These are phyloP conservation scores for Pseudonitzschia multiseries DNA, from an alignment of 108 stramenopile species.

Conservation along the genomic window DNA sequence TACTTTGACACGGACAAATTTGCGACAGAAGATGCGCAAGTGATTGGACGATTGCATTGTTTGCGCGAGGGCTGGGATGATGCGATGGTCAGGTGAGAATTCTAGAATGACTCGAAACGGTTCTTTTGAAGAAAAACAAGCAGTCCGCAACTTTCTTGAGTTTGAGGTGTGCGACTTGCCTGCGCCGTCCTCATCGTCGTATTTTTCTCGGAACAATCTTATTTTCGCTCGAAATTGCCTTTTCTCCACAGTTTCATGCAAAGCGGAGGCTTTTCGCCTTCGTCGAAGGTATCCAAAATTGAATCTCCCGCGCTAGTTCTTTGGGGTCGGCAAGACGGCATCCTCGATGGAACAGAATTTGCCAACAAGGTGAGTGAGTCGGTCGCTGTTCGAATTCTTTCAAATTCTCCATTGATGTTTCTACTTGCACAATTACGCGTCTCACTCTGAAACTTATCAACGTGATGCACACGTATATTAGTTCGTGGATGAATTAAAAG, in stretches of 20 bases:
- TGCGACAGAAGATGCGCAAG: conserved; percentile 89
- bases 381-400: not conserved
- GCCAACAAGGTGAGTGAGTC: conserved; percentile 50
- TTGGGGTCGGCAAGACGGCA: conserved; percentile 95
- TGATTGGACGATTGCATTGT: conserved; percentile 82
- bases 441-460: not conserved
- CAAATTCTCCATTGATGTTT: not conserved
- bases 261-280: conserved; percentile 85
- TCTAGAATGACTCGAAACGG: no score
- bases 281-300: conserved; percentile 64
- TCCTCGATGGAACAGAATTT: conserved; percentile 80
- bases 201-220: no score
- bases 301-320: conserved; percentile 69
- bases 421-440: not conserved
- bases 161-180: no score
- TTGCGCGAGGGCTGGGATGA: conserved; percentile 85
- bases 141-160: no score
- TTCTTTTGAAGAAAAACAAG: no score
- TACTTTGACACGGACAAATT: conserved; percentile 70
- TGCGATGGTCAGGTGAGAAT: conserved; percentile 51
- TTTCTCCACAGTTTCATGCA: conserved; percentile 57
- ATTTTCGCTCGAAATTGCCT: not conserved
- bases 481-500: conserved; percentile 75
- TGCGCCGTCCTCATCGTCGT: no score
- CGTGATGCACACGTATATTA: not conserved